These are phyloP conservation scores for Ajuga chamaepitys DNA, from an alignment of 257 asterid species.

Conservation along the genomic window DNA sequence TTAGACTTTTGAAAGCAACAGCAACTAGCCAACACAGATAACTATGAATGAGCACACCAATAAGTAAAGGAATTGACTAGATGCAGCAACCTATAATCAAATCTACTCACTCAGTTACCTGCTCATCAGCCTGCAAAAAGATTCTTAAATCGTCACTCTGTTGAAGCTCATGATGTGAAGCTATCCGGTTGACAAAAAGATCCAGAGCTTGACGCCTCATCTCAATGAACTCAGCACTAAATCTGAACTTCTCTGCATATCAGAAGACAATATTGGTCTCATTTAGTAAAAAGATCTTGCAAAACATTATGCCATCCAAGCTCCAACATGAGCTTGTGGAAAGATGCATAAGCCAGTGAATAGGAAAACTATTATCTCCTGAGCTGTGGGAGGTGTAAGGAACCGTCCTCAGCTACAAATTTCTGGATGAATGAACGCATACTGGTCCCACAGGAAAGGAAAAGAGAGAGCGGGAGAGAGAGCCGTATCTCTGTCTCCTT, in stretches of 20 bases:
- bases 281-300: not conserved
- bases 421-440: not conserved
- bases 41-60: not conserved
- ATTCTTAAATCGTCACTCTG: constrained; percentile 84
- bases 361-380: not conserved
- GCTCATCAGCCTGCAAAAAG: constrained; percentile 94
- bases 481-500: not conserved
- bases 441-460: too few species aligned
- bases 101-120: constrained; percentile 34
- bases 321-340: constrained; percentile 2
- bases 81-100: constrained; percentile 4
- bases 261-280: constrained; percentile 17
- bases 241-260: constrained; percentile 76
- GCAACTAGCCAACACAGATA: constrained; percentile 2
- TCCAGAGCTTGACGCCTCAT: constrained; percentile 96
- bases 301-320: constrained; percentile 6
- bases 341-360: not conserved
- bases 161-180: constrained; percentile 79
- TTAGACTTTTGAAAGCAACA: not conserved
- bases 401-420: not conserved
- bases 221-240: constrained; percentile 91
- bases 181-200: constrained; percentile 80
- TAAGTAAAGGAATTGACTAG: not conserved
- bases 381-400: not conserved
- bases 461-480: too few species aligned